These are phyloP conservation scores for Knoxdaviesia proteae DNA, from an alignment of 2,329 filamentous ascomycete genomes.

Conservation along the genomic window DNA sequence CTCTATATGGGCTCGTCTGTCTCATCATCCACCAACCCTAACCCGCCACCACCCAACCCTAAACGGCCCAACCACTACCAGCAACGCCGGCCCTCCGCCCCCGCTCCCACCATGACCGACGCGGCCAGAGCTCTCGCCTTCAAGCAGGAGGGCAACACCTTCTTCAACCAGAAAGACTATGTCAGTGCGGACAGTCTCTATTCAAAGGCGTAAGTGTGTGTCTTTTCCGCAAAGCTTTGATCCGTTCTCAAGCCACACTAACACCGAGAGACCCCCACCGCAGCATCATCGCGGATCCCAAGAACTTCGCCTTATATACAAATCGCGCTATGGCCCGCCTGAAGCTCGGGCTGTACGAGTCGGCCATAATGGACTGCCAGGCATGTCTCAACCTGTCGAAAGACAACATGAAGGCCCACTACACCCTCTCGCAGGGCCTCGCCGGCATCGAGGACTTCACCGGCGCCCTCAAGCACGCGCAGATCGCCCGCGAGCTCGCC, in stretches of 20 bases:
- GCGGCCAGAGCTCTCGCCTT: constrained; percentile 16
- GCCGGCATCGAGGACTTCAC: constrained; percentile 34
- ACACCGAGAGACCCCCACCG: background rate
- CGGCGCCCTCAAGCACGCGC: constrained; percentile 49
- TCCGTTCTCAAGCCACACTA: background rate
- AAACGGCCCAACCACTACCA: too few species aligned
- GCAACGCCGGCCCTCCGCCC: background rate
- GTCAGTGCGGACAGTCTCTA: constrained; percentile 46
- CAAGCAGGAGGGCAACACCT: constrained; percentile 40
- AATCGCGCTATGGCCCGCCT: constrained; percentile 74
- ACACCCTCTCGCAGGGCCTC: constrained; percentile 65
- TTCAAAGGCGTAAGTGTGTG: constrained; percentile 40
- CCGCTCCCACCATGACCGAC: background rate
- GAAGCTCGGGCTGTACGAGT: constrained; percentile 52
- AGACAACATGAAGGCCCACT: constrained; percentile 59
- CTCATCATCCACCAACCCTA: too few species aligned
- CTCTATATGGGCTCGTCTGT: too few species aligned
- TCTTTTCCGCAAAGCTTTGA: background rate
- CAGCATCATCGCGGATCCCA: constrained; percentile 58
- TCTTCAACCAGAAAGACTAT: constrained; percentile 46
- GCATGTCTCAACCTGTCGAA: constrained; percentile 49
- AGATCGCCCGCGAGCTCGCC: constrained; percentile 53
- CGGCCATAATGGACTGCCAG: constrained; percentile 57
- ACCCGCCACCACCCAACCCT: too few species aligned
- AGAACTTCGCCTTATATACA: constrained; percentile 63